Conservation (phyloP, 2,329 filamentous ascomycete species). For the Magnaporthales sp. region DNA sequence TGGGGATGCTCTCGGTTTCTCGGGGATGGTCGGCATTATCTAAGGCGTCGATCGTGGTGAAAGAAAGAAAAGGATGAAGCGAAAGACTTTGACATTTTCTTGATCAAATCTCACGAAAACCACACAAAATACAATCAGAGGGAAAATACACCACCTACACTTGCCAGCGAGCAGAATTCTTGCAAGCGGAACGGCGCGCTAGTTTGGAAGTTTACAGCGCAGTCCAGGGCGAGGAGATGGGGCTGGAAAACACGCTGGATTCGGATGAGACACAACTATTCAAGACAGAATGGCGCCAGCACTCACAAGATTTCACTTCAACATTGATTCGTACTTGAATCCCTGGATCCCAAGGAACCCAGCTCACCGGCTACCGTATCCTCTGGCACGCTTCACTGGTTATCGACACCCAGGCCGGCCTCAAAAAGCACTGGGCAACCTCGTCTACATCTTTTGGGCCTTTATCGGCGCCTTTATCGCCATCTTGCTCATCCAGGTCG, state of each 20-base stretch:
- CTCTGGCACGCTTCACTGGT: slow-evolving; percentile 61
- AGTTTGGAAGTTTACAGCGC: neutral
- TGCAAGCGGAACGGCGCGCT: neutral
- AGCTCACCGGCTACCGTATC: slow-evolving; percentile 53
- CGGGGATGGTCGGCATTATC: neutral
- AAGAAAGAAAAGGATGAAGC: neutral
- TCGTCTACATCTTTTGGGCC: slow-evolving; percentile 52
- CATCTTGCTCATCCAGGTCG: slow-evolving; percentile 49
- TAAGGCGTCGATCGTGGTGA: neutral
- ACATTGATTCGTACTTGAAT: slow-evolving; percentile 72
- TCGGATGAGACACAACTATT: neutral
- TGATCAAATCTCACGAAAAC: neutral
- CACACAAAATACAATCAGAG: neutral
- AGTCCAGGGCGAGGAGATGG: neutral
- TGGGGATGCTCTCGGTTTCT: neutral
- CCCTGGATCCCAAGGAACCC: slow-evolving; percentile 58
- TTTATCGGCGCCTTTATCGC: slow-evolving; percentile 56
- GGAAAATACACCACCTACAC: too few species aligned
- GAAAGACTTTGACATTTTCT: neutral
- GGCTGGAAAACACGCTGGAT: neutral
- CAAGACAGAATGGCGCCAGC: neutral
- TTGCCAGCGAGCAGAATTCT: neutral
- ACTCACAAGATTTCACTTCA: slow-evolving; percentile 44
- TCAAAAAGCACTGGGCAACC: slow-evolving; percentile 39
- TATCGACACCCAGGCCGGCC: slow-evolving; percentile 33